Evolutionary conservation across 495 filamentous ascomycete species (phyloP).

Genomic region (Xylaria grammica): DNA sequence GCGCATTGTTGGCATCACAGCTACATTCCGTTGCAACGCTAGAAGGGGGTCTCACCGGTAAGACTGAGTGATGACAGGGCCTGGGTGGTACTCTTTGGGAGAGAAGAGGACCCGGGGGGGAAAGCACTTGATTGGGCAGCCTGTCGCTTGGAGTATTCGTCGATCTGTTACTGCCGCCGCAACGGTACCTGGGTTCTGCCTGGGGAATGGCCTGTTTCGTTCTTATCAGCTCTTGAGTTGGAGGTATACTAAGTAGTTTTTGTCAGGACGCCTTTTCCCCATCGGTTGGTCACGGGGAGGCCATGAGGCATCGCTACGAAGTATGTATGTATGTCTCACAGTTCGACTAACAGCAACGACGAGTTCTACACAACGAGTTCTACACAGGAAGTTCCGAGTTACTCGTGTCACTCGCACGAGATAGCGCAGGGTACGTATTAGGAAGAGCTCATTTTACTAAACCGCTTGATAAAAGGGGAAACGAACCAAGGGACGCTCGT

Average conservation of each 20-base stretch:
- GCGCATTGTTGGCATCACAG: slow-evolving; percentile 25
- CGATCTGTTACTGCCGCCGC: not conserved
- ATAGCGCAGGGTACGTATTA: not conserved
- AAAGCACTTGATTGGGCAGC: slow-evolving; percentile 4
- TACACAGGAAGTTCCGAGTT: not conserved
- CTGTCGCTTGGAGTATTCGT: slow-evolving; percentile 11
- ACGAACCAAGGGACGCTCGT: not conserved
- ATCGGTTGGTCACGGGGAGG: not conserved
- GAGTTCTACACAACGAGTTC: not conserved
- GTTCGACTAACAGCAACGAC: slow-evolving; percentile 7
- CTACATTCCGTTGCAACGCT: slow-evolving; percentile 36
- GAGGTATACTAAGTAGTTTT: slow-evolving; percentile 9
- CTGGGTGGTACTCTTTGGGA: slow-evolving; percentile 17
- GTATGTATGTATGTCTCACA: too few species aligned
- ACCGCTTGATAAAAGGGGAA: not conserved
- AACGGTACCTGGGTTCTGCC: not conserved
- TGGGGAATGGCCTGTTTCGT: slow-evolving; percentile 16
- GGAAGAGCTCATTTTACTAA: slow-evolving; percentile 6
- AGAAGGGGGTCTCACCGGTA: slow-evolving; percentile 30
- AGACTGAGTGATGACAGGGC: slow-evolving; percentile 23
- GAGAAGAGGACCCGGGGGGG: not conserved
- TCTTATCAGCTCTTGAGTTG: not conserved
- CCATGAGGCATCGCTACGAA: not conserved
- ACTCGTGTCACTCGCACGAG: slow-evolving; percentile 3
- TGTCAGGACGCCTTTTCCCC: not conserved